Conservation (phyloP, 306 rosid species). For the Adenanthera pavonina region DNA sequence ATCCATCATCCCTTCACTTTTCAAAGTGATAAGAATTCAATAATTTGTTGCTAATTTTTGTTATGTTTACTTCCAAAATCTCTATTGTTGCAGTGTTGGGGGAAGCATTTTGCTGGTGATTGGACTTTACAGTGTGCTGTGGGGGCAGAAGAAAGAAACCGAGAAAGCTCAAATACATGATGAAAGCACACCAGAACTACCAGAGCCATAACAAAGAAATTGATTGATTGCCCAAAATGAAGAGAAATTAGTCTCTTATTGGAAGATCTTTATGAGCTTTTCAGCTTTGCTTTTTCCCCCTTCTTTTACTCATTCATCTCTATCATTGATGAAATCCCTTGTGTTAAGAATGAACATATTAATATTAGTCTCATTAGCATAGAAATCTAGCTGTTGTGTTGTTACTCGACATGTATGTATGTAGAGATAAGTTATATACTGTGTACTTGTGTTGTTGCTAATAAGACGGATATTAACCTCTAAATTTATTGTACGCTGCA, state of each 20-base stretch:
- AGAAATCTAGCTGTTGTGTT: no score
- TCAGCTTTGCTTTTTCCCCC: no score
- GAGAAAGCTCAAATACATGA: conserved; percentile 1
- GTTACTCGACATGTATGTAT: no score
- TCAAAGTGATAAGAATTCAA: not conserved
- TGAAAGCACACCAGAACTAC: conserved; percentile 46
- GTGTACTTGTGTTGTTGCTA: not conserved
- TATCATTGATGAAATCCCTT: no score
- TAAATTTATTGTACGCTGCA: not conserved
- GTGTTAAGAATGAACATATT: no score
- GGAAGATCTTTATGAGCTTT: no score
- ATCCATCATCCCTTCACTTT: no score
- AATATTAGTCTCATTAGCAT: no score
- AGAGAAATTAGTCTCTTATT: not conserved
- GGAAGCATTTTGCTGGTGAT: conserved; percentile 73
- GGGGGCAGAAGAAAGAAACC: conserved; percentile 80
- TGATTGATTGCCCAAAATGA: conserved; percentile 31
- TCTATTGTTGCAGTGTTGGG: conserved; percentile 62
- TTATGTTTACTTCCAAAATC: not conserved
- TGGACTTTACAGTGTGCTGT: conserved; percentile 78
- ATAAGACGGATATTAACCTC: not conserved
- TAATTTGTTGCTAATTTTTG: not conserved
- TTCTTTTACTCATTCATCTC: no score
- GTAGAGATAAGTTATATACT: no score
- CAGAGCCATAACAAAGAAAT: conserved; percentile 15